These are phyloP conservation scores for Onygena corvina DNA, from an alignment of 2,329 filamentous ascomycete species.

Conservation along the genomic window DNA sequence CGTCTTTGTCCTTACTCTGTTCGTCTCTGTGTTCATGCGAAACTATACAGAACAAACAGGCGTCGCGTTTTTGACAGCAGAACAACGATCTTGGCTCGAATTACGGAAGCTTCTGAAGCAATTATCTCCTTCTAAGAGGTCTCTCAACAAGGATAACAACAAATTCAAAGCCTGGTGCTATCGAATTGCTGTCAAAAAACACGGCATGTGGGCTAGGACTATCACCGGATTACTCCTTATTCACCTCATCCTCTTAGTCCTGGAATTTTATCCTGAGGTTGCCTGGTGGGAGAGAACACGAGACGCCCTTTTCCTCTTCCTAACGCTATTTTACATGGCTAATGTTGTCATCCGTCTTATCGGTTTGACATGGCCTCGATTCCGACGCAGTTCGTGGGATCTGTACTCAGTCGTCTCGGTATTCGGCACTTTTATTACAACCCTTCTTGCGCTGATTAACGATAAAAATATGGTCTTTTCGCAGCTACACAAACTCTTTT, in stretches of 20 bases:
- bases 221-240: conserved; percentile 69
- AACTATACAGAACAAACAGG: conserved; percentile 99
- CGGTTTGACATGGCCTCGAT: conserved; percentile 83
- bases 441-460: conserved; percentile 59
- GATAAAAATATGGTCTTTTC: conserved; percentile 49
- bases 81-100: conserved; percentile 95
- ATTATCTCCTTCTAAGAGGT: conserved; percentile 87
- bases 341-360: conserved; percentile 77
- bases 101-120: conserved; percentile 81
- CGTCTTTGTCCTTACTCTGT: conserved; percentile 91
- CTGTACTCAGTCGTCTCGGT: conserved; percentile 74
- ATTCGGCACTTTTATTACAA: conserved; percentile 66
- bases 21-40: conserved; percentile 98
- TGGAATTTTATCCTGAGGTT: conserved; percentile 74
- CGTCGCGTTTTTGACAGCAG: conserved; percentile 86
- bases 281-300: conserved; percentile 57
- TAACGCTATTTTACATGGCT: conserved; percentile 68
- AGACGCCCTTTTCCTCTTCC: conserved; percentile 62
- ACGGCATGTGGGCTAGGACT: conserved; percentile 75
- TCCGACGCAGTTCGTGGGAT: conserved; percentile 90
- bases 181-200: conserved; percentile 83
- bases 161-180: conserved; percentile 91
- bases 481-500: conserved; percentile 83
- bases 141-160: conserved; percentile 62
- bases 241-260: conserved; percentile 68